Evolutionary conservation across 768 basidiomycete species (phyloP).

Genomic region (Lentinula sp.): DNA sequence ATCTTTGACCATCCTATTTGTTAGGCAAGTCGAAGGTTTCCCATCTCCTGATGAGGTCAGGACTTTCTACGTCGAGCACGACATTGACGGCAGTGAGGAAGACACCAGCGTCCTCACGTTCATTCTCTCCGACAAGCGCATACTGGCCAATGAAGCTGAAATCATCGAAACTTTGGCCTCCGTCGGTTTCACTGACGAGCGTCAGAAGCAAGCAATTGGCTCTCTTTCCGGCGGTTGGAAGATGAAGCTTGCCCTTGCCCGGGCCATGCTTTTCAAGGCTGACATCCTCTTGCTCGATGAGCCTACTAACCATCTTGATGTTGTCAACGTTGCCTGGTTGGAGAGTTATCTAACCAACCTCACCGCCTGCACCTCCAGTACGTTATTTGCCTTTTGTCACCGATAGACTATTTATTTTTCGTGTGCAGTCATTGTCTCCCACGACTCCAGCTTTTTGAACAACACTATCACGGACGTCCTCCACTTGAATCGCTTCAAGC

Average conservation of each 20-base stretch:
- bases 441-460: slow-evolving; percentile 97
- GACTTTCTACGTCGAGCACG: slow-evolving; percentile 99
- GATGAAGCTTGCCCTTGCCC: slow-evolving; percentile 97
- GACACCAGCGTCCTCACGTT: slow-evolving; percentile 88
- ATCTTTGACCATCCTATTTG: slow-evolving; percentile 24
- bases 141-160: slow-evolving; percentile 65
- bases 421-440: slow-evolving; percentile 84
- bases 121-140: slow-evolving; percentile 80
- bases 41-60: slow-evolving; percentile 95
- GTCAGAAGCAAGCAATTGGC: slow-evolving; percentile 82
- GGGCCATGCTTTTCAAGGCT: slow-evolving; percentile 97
- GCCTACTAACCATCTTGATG: slow-evolving; percentile 96
- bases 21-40: slow-evolving; percentile 92
- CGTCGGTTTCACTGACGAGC: slow-evolving; percentile 87
- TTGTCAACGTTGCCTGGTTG: slow-evolving; percentile 96
- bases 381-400: slow-evolving; percentile 17
- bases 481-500: slow-evolving; percentile 97
- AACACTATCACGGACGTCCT: slow-evolving; percentile 97
- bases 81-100: slow-evolving; percentile 93
- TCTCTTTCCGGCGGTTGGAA: slow-evolving; percentile 98
- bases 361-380: slow-evolving; percentile 89
- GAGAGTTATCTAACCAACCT: slow-evolving; percentile 88
- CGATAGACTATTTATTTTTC: slow-evolving; percentile 9
- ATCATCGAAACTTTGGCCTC: slow-evolving; percentile 76
- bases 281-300: slow-evolving; percentile 96